Percentiles rank a stretch among this genome's conserved stretches.
Conservation (phyloP, 192 early-diverging fungal genomes). For the Backusella mclennaniae region DNA sequence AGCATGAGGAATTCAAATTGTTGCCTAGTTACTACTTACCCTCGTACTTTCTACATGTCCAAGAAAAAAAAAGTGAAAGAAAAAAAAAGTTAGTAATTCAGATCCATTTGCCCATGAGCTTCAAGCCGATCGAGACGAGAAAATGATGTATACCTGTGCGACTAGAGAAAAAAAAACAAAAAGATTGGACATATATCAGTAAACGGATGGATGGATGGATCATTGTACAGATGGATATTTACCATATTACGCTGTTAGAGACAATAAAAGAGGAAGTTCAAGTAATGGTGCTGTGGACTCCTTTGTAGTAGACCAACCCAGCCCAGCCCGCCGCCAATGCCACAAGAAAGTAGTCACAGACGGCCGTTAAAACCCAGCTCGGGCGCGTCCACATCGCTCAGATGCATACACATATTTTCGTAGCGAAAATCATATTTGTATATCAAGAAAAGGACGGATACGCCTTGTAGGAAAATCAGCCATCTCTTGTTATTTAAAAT, state of each 20-base stretch:
- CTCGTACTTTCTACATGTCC: slow-evolving; percentile 94
- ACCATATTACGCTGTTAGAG: slow-evolving; percentile 16
- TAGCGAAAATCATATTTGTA: too few species aligned
- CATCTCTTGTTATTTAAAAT: too few species aligned
- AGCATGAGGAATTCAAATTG: too few species aligned
- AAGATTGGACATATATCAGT: background rate
- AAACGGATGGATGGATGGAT: slow-evolving; percentile 2
- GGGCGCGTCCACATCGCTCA: too few species aligned
- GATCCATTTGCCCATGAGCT: background rate
- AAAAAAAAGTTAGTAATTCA: slow-evolving; percentile 7
- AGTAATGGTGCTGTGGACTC: background rate
- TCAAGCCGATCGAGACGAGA: background rate
- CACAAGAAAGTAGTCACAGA: too few species aligned
- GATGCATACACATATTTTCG: too few species aligned
- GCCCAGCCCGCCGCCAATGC: too few species aligned
- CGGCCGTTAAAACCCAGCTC: too few species aligned
- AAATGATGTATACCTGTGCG: slow-evolving; percentile 18
- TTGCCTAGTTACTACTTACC: background rate
- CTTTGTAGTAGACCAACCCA: too few species aligned
- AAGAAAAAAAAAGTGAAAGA: slow-evolving; percentile 4
- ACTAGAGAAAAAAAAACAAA: background rate
- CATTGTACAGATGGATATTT: background rate
- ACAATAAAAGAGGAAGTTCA: slow-evolving; percentile 15
- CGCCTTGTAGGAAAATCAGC: too few species aligned
- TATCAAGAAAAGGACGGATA: too few species aligned